Evolutionary conservation across 2,329 filamentous ascomycete genomes (phyloP).

Genomic region (Daldinia eschscholtzii): DNA sequence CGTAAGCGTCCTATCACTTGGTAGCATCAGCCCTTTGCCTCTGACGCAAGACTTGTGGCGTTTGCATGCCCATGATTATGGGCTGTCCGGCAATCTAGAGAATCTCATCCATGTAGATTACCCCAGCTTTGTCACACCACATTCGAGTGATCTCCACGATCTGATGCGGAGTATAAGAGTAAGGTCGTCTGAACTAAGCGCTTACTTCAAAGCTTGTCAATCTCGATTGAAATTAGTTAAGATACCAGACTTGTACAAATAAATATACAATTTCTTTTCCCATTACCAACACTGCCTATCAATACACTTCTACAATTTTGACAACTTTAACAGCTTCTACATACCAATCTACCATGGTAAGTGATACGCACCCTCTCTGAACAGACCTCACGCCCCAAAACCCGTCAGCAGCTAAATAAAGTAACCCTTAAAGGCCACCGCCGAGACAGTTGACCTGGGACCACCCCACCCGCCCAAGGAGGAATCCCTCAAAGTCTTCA

Average conservation of each 20-base stretch:
- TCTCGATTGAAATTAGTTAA: constrained; percentile 4
- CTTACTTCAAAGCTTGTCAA: neutral
- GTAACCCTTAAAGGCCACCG: constrained; percentile 66
- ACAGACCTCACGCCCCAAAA: no score
- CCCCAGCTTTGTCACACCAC: constrained; percentile 32
- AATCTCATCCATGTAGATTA: constrained; percentile 13
- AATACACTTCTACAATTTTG: neutral
- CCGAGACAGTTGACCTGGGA: constrained; percentile 66
- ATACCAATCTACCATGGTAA: constrained; percentile 32
- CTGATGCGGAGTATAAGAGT: constrained; percentile 27
- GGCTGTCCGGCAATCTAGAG: constrained; percentile 2
- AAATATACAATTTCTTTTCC: neutral
- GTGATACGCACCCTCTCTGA: no score
- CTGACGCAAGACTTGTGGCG: constrained; percentile 33
- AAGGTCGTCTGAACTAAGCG: constrained; percentile 6
- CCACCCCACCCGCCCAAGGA: constrained; percentile 62
- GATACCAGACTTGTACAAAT: neutral
- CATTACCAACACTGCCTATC: neutral
- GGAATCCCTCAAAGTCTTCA: constrained; percentile 64
- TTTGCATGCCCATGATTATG: constrained; percentile 14
- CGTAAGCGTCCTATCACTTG: constrained; percentile 38
- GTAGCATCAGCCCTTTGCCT: constrained; percentile 13
- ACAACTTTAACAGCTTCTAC: neutral
- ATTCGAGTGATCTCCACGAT: constrained; percentile 28
- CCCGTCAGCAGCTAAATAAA: no score